A percentile compares a stretch with the other conserved stretches of the same genome.
Conservation (phyloP, 1,284 basidiomycete genomes). For the Cutaneotrichosporon cavernicola region DNA sequence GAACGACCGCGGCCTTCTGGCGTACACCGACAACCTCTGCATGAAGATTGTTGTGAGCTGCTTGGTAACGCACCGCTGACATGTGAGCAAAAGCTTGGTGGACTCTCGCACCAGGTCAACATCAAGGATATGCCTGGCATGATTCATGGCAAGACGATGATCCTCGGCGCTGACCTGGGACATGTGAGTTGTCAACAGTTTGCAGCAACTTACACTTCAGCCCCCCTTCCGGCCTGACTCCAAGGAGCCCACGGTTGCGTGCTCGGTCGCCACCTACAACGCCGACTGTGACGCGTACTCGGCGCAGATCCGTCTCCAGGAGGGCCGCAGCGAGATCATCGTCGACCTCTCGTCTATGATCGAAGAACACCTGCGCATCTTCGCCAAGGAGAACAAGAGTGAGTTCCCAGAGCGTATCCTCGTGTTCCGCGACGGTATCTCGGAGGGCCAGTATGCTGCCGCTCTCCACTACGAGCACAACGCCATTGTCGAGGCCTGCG, state of each 20-base stretch:
- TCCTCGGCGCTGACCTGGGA: slow-evolving; percentile 44
- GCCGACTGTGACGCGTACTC: slow-evolving; percentile 48
- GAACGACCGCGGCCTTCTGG: slow-evolving; percentile 40
- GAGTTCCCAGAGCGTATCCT: slow-evolving; percentile 49
- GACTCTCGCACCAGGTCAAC: slow-evolving; percentile 50
- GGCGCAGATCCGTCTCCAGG: slow-evolving; percentile 54
- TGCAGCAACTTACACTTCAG: slow-evolving; percentile 20
- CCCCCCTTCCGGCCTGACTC: slow-evolving; percentile 39
- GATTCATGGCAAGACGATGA: slow-evolving; percentile 38
- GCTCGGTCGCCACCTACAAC: slow-evolving; percentile 53
- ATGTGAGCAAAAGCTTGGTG: slow-evolving; percentile 54
- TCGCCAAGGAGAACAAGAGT: slow-evolving; percentile 39
- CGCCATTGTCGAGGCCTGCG: slow-evolving; percentile 45
- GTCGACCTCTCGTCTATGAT: slow-evolving; percentile 42
- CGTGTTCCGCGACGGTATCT: slow-evolving; percentile 56
- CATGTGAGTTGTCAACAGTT: slow-evolving; percentile 33
- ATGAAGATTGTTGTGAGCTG: slow-evolving; percentile 43
- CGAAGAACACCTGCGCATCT: slow-evolving; percentile 42
- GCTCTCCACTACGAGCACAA: slow-evolving; percentile 52
- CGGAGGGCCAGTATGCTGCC: slow-evolving; percentile 55
- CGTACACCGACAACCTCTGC: slow-evolving; percentile 54
- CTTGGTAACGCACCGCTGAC: slow-evolving; percentile 10
- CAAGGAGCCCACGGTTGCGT: slow-evolving; percentile 49
- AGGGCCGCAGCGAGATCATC: slow-evolving; percentile 49
- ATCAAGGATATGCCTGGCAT: slow-evolving; percentile 46